phyloP scores from a whole-genome alignment of 2,329 filamentous ascomycete genomes.

The Stagonosporopsis rhizophila region DNA sequence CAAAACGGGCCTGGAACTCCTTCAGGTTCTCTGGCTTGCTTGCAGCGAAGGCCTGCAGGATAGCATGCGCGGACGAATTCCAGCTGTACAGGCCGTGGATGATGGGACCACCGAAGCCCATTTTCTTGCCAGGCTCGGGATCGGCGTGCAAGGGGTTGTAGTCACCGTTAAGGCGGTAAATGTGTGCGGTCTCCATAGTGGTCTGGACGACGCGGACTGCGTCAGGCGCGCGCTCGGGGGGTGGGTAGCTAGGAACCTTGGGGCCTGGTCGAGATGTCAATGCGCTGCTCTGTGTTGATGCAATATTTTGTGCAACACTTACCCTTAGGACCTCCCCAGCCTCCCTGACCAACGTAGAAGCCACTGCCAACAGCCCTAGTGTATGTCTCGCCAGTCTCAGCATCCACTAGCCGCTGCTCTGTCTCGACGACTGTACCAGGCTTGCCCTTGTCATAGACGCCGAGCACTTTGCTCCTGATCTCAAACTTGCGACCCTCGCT shows the following conservation, averaged over 20 bases:
- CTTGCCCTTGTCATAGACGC: conserved; percentile 90
- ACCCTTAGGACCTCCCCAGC: conserved; percentile 91
- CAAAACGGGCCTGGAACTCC: conserved; percentile 89
- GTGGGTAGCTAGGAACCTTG: conserved; percentile 77
- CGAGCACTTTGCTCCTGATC: conserved; percentile 77
- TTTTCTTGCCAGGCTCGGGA: conserved; percentile 82
- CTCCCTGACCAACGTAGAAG: conserved; percentile 82
- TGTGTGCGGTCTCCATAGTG: conserved; percentile 69
- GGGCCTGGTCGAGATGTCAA: conserved; percentile 56
- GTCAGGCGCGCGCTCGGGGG: conserved; percentile 76
- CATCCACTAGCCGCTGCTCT: conserved; percentile 78
- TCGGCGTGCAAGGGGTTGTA: conserved; percentile 93
- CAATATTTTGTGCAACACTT: conserved; percentile 21
- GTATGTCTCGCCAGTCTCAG: conserved; percentile 72
- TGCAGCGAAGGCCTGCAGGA: conserved; percentile 75
- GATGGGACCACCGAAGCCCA: conserved; percentile 90
- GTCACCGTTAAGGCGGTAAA: conserved; percentile 79
- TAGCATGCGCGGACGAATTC: conserved; percentile 77
- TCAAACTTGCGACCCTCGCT: conserved; percentile 78
- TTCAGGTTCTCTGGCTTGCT: conserved; percentile 82
- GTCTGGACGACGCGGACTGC: conserved; percentile 74
- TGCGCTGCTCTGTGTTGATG: neutral
- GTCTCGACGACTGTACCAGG: conserved; percentile 82
- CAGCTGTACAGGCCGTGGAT: conserved; percentile 89
- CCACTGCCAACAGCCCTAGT: conserved; percentile 71